Base-by-base conservation (phyloP, 106 monocot species). In the Apostasia shenzhenica region DNA sequence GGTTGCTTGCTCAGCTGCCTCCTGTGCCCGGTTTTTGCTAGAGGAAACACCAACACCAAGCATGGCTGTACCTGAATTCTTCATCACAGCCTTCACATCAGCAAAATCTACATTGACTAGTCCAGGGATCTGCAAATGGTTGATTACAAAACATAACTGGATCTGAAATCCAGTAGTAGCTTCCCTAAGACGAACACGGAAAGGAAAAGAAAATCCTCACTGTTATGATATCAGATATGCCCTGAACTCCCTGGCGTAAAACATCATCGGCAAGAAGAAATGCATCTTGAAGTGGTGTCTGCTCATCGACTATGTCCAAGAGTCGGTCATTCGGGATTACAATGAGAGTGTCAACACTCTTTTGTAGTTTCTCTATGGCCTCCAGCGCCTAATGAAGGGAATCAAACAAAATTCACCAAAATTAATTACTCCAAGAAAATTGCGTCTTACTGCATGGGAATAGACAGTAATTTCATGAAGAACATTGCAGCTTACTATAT, bases 101-200 rank as follows among this genome's bases (percentile, higher is more conserved):
- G 97, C 97, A 84, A 99, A 99, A 74, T 99, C 97, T 8, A 99
- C 97, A 78, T 99, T 99, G 0, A 99, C 97, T 38, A 99, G 87
- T 54, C 97, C 97, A 41, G 97, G 97, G 57, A 93, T 85, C 89
- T 97, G 84, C 71, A 75, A 55, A 70, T 44, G 51, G 71, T 44
- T 8, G 14, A 65, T 14, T 26, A 5, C 12, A 45, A 62, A 62
- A 4, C 13, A 62, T 8, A 39, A 6, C 49, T 37, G 13, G 51
- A 54, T 54, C 13, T 54, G 2, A 54, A 26, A 26, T 26, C 12
- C 4, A 63, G 45, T 9, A 45, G 14, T 56, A 44, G 26, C 45
- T 63, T 2, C 62, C n/a, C 5, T 1, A 48, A 26, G 14, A 9
- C 12, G 14, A 65, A 47, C 13, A 48, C 0, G 26, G 26, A 26